Evolutionary conservation across 2,329 filamentous ascomycete species (phyloP).

Genomic region (Cytospora chrysosperma): DNA sequence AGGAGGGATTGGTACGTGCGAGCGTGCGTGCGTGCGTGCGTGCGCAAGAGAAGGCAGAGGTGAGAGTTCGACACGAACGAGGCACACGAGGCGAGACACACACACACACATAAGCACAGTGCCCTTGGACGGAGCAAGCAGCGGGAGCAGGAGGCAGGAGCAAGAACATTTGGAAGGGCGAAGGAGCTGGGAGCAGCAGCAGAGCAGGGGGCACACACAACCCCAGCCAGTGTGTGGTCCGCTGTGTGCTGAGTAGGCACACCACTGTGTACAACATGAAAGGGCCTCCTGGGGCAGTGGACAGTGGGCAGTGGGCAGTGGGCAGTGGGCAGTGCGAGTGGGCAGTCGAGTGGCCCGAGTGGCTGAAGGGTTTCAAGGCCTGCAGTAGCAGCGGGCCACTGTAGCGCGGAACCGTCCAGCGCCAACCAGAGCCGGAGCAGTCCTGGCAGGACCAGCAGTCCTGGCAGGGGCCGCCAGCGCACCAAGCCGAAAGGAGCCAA

Average conservation of each 20-base stretch:
- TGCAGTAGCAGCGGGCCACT: not conserved
- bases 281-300: not conserved
- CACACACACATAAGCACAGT: not conserved
- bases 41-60: not conserved
- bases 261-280: not conserved
- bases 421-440: not conserved
- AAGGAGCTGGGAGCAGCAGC: no score
- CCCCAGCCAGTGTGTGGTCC: not conserved
- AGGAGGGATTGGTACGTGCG: slow-evolving; percentile 7
- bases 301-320: not conserved
- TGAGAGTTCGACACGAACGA: not conserved
- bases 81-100: not conserved
- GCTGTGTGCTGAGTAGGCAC: no score
- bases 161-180: not conserved
- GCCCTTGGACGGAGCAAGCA: not conserved
- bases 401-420: not conserved
- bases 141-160: not conserved
- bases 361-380: not conserved
- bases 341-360: not conserved
- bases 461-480: not conserved
- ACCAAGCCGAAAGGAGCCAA: not conserved
- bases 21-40: not conserved
- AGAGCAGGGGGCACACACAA: not conserved
- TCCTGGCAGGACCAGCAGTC: not conserved
- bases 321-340: not conserved